Percentiles rank a stretch among this genome's conserved stretches.
These are phyloP conservation scores for Filobasidium floriforme DNA, from an alignment of 768 basidiomycete genomes.

Conservation along the genomic window DNA sequence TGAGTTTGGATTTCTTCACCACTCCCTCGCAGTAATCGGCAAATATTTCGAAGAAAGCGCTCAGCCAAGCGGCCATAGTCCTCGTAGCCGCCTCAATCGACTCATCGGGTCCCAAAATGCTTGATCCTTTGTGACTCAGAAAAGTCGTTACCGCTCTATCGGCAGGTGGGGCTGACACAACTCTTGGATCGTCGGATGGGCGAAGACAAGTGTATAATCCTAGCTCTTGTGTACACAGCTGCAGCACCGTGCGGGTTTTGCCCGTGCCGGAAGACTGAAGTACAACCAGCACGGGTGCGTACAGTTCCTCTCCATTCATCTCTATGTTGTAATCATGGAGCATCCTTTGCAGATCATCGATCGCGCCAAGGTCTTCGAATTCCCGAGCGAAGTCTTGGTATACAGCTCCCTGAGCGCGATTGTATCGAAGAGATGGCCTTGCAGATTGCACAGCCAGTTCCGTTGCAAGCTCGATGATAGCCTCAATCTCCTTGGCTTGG, in stretches of 20 bases:
- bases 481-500: too few species aligned
- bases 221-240: slow-evolving; percentile 2
- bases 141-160: not conserved
- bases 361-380: not conserved
- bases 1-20: not conserved
- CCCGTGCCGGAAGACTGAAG: slow-evolving; percentile 2
- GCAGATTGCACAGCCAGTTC: too few species aligned
- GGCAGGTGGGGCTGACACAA: not conserved
- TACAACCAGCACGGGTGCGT: not conserved
- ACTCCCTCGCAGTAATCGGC: not conserved
- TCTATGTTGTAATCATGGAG: not conserved
- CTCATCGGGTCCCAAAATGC: not conserved
- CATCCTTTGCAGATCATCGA: not conserved
- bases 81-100: not conserved
- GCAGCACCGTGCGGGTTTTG: not conserved
- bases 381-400: slow-evolving; percentile 1
- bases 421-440: not conserved
- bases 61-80: not conserved
- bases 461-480: too few species aligned
- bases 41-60: not conserved
- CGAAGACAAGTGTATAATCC: not conserved
- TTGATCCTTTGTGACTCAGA: not conserved
- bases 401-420: not conserved
- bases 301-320: not conserved
- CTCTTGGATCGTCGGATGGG: not conserved